Conservation (phyloP, 2,329 filamentous ascomycete genomes). For the Byssoonygena ceratinophila region DNA sequence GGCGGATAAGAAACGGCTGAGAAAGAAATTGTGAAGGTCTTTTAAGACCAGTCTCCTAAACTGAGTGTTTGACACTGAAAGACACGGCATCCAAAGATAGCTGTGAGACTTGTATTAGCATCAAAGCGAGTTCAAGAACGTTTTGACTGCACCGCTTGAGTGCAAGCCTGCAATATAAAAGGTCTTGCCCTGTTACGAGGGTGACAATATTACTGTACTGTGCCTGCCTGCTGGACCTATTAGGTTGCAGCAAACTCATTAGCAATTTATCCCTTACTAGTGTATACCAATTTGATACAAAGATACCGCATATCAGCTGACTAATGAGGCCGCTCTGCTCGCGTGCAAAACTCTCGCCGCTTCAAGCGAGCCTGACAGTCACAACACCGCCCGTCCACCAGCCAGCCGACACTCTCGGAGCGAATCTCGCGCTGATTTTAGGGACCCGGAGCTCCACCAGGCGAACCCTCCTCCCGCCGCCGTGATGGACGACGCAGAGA, state of each 20-base stretch:
- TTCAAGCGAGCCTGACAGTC: constrained; percentile 5
- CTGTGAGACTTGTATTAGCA: too few relatives aligned
- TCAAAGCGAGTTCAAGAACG: too few relatives aligned
- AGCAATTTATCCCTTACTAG: too few relatives aligned
- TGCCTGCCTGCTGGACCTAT: too few relatives aligned
- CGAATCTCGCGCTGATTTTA: constrained; percentile 12
- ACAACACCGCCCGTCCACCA: background rate
- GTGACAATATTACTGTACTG: too few relatives aligned
- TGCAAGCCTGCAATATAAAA: too few relatives aligned
- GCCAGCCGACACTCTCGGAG: background rate
- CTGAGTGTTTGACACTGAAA: background rate
- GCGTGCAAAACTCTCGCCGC: constrained; percentile 14
- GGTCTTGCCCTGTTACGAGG: too few relatives aligned
- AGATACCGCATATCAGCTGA: too few relatives aligned
- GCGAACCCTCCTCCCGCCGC: background rate
- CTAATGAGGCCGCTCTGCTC: background rate
- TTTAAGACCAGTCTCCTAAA: too few relatives aligned
- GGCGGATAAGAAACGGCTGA: constrained; percentile 40
- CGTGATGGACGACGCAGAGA: background rate
- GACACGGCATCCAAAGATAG: background rate
- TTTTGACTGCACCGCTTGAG: too few relatives aligned
- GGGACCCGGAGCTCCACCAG: constrained; percentile 3
- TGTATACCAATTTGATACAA: too few relatives aligned
- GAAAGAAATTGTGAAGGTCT: constrained; percentile 8
- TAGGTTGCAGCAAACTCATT: too few relatives aligned